These are phyloP conservation scores for Zasmidium citrigriseum DNA, from an alignment of 2,329 filamentous ascomycete species.

Conservation along the genomic window DNA sequence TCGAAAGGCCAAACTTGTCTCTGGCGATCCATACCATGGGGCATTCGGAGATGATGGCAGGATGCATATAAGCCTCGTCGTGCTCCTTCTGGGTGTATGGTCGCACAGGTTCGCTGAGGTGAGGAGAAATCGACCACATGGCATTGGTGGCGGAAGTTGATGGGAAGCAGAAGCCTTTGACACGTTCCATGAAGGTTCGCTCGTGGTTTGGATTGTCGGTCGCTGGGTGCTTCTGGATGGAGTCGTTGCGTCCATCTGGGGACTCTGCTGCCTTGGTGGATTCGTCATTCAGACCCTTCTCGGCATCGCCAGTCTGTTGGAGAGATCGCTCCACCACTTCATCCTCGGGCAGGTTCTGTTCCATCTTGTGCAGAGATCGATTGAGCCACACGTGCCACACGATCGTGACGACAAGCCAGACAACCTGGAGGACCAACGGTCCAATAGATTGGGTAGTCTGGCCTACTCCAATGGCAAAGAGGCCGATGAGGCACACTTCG, in stretches of 20 bases:
- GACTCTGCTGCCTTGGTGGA: conserved; percentile 13
- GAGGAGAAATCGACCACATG: conserved; percentile 36
- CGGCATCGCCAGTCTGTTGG: conserved; percentile 21
- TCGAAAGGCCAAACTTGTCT: conserved; percentile 46
- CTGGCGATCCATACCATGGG: conserved; percentile 47
- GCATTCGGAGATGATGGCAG: conserved; percentile 42
- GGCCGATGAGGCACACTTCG: conserved; percentile 48
- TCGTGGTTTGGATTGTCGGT: conserved; percentile 1
- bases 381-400: conserved; percentile 42
- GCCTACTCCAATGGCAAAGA: conserved; percentile 44
- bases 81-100: conserved; percentile 34
- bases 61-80: conserved; percentile 47
- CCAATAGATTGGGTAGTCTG: conserved; percentile 36
- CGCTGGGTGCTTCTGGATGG: conserved; percentile 10
- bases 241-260: conserved; percentile 9
- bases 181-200: conserved; percentile 17
- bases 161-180: conserved; percentile 27
- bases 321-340: conserved; percentile 22
- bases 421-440: conserved; percentile 43
- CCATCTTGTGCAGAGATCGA: conserved; percentile 33
- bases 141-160: conserved; percentile 24
- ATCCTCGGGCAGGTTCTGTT: conserved; percentile 33
- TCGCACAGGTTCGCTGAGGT: conserved; percentile 32
- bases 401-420: conserved; percentile 42
- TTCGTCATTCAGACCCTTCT: conserved; percentile 23